Base-by-base conservation (phyloP, 805 yeast species). In the Lipomyces chichibuensis region DNA sequence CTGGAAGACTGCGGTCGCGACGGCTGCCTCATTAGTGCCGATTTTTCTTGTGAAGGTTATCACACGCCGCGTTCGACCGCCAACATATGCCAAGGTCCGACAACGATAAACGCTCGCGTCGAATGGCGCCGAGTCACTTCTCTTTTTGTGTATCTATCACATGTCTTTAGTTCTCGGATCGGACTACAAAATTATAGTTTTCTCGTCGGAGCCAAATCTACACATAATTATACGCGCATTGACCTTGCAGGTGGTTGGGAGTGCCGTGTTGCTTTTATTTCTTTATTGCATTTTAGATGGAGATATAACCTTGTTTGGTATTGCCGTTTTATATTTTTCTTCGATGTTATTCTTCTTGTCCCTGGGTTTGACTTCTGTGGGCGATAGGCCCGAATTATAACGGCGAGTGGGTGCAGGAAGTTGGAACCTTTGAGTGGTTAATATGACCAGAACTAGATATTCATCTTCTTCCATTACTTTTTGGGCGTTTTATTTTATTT, bases 11-110 rank as follows among this genome's bases (percentile, higher is more conserved):
- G 77, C 83, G 2, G 80, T 89, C 8, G 88, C 91, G 13, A 78
- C 93, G 53, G 82, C 86, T 0, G 80, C 91, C 3, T 89, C 97
- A 6, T 81, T 94, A 65, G 78, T 92, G 49, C 99, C 99, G 0
- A 96, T 94, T 1, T 94, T 97, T 97, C 80, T 89, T 1, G 87
- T 88, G 2, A 91, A 91, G 77, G 82, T 90, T 3, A 80, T 94
- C 20, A 87, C 88, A 75, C 84, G 97, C 70, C 87, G 82, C 69
- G 77, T 95, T 65, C 86, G 92, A 72, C 98, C 99, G 2, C 99
- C 99, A 39, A 92, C 91, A 75, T 95, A 95, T 77, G 98, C 98
- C 8, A 95, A 95, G 77, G 98, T 95, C 54, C 98, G 93, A 77
- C 95, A 90, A 68, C 65, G 69, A 54, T 64, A 67, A 65, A 43